Conservation (phyloP, 2,329 filamentous ascomycete species). For the Colletotrichum simmondsii region DNA sequence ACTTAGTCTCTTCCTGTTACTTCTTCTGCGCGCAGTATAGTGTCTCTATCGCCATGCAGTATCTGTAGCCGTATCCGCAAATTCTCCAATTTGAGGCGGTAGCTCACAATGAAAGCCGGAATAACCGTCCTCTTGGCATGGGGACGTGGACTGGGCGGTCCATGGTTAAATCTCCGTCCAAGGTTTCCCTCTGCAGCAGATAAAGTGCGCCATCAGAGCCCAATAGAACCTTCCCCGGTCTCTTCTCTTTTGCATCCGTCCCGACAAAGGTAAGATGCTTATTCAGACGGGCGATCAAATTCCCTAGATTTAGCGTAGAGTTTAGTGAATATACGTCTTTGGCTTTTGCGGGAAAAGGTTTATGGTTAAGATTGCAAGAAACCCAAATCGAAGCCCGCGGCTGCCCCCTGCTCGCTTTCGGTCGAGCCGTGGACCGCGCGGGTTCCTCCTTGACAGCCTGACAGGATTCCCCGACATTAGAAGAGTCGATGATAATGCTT, state of each 20-base stretch:
- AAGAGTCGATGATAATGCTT: neutral
- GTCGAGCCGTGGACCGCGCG: neutral
- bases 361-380: slow-evolving; percentile 16
- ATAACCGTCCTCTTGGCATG: neutral
- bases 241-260: slow-evolving; percentile 9
- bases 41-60: neutral
- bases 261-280: slow-evolving; percentile 19
- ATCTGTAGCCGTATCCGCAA: too few relatives aligned
- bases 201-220: slow-evolving; percentile 11
- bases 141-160: neutral
- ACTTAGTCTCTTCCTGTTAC: neutral
- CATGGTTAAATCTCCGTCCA: neutral
- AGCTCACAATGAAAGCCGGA: neutral
- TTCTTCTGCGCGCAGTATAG: neutral
- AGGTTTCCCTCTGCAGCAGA: slow-evolving; percentile 13
- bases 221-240: neutral
- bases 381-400: neutral
- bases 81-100: neutral
- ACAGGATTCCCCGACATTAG: slow-evolving; percentile 6
- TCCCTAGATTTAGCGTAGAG: neutral
- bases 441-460: neutral
- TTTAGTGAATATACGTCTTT: slow-evolving; percentile 3
- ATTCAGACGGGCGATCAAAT: slow-evolving; percentile 12
- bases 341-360: slow-evolving; percentile 6
- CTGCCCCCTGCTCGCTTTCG: neutral